Evolutionary conservation across 2,329 filamentous ascomycete genomes (phyloP), one percentile per base, ranked within the genome.

Genomic region (Aspergillus fructus): DNA sequence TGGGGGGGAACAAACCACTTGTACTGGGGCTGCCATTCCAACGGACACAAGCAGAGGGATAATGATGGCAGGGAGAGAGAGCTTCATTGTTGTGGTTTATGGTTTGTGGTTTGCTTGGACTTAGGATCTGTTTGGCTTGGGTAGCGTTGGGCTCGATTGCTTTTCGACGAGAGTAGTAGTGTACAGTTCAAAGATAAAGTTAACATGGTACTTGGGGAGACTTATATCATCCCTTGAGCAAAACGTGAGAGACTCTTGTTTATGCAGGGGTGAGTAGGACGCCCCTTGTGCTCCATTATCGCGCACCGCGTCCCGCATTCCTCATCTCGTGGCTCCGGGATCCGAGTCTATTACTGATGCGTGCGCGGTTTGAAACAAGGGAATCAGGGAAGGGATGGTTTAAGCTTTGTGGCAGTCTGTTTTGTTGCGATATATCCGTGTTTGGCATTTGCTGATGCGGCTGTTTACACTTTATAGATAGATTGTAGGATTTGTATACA

Each of bases 31-130:
- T 12, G 57, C 49, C 43, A 56, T 12, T 9, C 50, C 49, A 7
- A 13, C 24, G 19, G 39, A 40, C 21, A 56, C 27, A 19, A 59
- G 11, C 21, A 56, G 30, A 13, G 57, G 15, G 21, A 55, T 13
- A 3, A 55, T 13, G 12, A 53, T 12, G 8, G 55, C 30, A 8
- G 53, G 17, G n/a, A 59, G 19, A 6, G 48, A 52, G 53, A 53
- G 43, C 40, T 56, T 59, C 57, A 56, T 59, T 34, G 17, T 56
- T 19, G 27, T 11, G 27, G 27, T n/a, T 33, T 51, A 21, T 24
- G 11, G 41, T 47, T 24, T 15, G 43, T 30, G 4, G 21, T 45
- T 24, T 6, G 13, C 27, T 24, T 13, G 13, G 17, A 23, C 23
- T 24, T 15, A n/a, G 15, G 34, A 15, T 11, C 27, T 30, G 27